phyloP scores from a whole-genome alignment of 2,329 filamentous ascomycete species.

The Albifimbria verrucaria region DNA sequence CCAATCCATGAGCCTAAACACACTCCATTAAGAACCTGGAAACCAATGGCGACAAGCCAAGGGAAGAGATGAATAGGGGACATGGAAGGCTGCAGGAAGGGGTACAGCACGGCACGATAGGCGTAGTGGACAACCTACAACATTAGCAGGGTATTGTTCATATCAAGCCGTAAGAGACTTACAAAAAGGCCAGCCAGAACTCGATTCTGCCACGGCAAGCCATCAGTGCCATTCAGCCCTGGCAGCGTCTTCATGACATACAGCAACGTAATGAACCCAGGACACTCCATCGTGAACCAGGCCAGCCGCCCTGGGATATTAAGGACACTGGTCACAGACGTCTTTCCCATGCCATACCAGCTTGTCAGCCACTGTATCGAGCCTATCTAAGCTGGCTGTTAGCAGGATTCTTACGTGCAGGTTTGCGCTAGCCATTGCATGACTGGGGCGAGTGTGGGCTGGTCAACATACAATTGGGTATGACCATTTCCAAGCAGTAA shows the following conservation, averaged over 20 bases:
- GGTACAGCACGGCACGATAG: conserved; percentile 83
- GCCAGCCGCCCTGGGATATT: conserved; percentile 87
- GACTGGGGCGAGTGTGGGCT: background rate
- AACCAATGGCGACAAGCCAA: conserved; percentile 60
- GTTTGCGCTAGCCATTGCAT: no score
- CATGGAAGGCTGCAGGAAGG: conserved; percentile 86
- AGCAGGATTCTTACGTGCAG: conserved; percentile 6
- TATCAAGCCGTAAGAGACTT: conserved; percentile 18
- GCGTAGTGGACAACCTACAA: conserved; percentile 74
- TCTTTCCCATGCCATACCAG: conserved; percentile 93
- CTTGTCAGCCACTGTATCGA: conserved; percentile 71
- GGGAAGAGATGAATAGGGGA: conserved; percentile 77
- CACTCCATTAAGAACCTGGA: conserved; percentile 79
- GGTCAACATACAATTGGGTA: conserved; percentile 49
- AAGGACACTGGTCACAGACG: conserved; percentile 67
- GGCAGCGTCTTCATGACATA: conserved; percentile 76
- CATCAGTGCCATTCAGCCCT: conserved; percentile 48
- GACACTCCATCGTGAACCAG: conserved; percentile 86
- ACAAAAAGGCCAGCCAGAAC: conserved; percentile 68
- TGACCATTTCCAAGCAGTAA: conserved; percentile 48
- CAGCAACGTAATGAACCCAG: conserved; percentile 71
- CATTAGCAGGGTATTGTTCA: background rate
- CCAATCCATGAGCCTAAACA: conserved; percentile 78
- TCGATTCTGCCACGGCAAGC: conserved; percentile 74
- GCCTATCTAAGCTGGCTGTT: conserved; percentile 53